Evolutionary conservation across 2,329 filamentous ascomycete species (phyloP).

Genomic region (Metarhizium guizhouense): DNA sequence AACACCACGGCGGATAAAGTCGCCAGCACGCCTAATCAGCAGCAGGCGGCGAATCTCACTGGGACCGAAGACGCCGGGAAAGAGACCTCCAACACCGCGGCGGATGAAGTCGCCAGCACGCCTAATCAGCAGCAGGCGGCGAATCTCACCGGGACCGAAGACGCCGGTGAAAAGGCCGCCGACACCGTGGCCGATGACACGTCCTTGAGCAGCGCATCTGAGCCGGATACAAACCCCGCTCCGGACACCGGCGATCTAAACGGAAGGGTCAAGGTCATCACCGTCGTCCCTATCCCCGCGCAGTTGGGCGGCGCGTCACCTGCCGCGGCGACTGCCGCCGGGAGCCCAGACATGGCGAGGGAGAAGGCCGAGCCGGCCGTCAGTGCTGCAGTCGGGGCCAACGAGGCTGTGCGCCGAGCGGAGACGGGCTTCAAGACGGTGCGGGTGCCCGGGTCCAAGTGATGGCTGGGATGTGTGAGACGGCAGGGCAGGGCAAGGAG

Average conservation of each 20-base stretch:
- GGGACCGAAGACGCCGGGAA: not conserved
- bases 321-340: not conserved
- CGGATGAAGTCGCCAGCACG: not conserved
- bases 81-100: not conserved
- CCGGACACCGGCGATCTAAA: not conserved
- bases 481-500: not conserved
- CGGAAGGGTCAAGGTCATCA: not conserved
- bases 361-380: not conserved
- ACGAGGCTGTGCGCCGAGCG: not conserved
- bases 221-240: not conserved
- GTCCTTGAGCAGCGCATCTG: not conserved
- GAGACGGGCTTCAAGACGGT: conserved; percentile 1
- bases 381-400: not conserved
- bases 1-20: not conserved
- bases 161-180: not conserved
- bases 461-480: not conserved
- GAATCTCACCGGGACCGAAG: not conserved
- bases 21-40: no score
- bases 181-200: not conserved
- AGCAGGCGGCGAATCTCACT: not conserved
- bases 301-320: not conserved
- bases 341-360: not conserved
- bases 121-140: no score
- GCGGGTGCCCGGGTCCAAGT: not conserved
- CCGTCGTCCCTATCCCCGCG: not conserved